These are phyloP conservation scores for Metschnikowia peoriensis DNA, from an alignment of 805 yeast species.

Conservation along the genomic window DNA sequence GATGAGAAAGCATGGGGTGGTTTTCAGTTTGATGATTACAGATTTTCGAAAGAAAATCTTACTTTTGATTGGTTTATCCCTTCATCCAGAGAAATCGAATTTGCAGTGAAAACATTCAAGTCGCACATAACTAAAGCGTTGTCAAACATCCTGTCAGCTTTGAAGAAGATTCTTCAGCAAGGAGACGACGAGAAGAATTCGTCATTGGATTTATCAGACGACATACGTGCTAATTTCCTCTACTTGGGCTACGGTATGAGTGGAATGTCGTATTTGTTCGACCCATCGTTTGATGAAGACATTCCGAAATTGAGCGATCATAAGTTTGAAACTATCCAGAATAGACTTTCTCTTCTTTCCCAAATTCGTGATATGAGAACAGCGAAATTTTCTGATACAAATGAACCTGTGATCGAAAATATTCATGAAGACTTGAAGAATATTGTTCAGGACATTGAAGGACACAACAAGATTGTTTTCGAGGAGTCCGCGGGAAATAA, in stretches of 20 bases:
- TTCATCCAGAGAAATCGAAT: slow-evolving; percentile 47
- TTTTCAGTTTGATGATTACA: slow-evolving; percentile 52
- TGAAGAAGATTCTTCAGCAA: slow-evolving; percentile 20
- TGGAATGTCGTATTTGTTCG: slow-evolving; percentile 71
- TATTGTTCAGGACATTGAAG: slow-evolving; percentile 31
- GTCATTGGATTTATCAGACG: slow-evolving; percentile 45
- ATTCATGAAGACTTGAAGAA: slow-evolving; percentile 33
- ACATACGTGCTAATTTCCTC: slow-evolving; percentile 51
- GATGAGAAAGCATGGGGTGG: slow-evolving; percentile 72
- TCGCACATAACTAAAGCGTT: slow-evolving; percentile 45
- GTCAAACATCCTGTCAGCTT: slow-evolving; percentile 37
- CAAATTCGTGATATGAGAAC: slow-evolving; percentile 29
- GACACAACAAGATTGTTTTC: slow-evolving; percentile 18
- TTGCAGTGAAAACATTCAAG: slow-evolving; percentile 61
- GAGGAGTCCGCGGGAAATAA: slow-evolving; percentile 10
- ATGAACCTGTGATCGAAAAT: slow-evolving; percentile 27
- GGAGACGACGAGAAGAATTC: slow-evolving; percentile 15
- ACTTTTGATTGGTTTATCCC: slow-evolving; percentile 79
- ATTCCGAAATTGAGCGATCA: slow-evolving; percentile 37
- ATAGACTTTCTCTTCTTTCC: slow-evolving; percentile 32
- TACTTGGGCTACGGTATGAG: slow-evolving; percentile 60
- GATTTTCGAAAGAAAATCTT: slow-evolving; percentile 50
- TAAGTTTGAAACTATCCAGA: slow-evolving; percentile 31
- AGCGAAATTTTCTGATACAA: slow-evolving; percentile 16
- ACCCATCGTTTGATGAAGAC: slow-evolving; percentile 60